phyloP scores from a whole-genome alignment of 768 basidiomycete genomes.

The Tylopilus felleus region DNA sequence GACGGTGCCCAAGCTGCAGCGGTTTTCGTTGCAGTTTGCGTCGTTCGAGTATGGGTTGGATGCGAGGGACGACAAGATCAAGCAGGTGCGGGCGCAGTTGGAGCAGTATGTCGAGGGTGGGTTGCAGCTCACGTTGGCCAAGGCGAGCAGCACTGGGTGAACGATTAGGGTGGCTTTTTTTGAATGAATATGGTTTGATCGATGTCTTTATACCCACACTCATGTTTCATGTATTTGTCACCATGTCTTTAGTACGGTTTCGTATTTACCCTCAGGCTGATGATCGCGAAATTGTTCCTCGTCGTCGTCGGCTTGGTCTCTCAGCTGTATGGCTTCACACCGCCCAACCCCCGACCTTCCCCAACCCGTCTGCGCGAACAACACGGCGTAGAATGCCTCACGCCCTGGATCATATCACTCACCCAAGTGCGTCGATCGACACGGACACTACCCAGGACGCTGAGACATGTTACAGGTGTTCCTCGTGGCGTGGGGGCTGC shows the following conservation, averaged over 20 bases:
- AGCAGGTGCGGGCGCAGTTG: constrained; percentile 12
- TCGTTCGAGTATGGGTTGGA: constrained; percentile 30
- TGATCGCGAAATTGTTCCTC: constrained; percentile 7
- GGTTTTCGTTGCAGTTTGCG: constrained; percentile 26
- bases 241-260: too few relatives aligned
- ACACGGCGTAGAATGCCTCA: not conserved
- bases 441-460: too few relatives aligned
- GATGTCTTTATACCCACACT: not conserved
- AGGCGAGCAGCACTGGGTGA: constrained; percentile 18
- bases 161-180: not conserved
- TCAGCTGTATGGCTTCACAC: constrained; percentile 1
- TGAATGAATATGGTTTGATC: not conserved
- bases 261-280: too few relatives aligned
- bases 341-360: constrained; percentile 18
- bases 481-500: constrained; percentile 1
- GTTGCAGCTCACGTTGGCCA: constrained; percentile 22
- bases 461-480: not conserved
- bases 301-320: not conserved
- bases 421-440: not conserved
- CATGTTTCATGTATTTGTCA: too few relatives aligned
- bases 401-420: not conserved
- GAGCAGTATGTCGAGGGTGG: constrained; percentile 20
- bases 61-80: constrained; percentile 27
- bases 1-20: constrained; percentile 9
- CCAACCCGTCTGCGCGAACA: constrained; percentile 12